These are phyloP conservation scores for Solanum bulbocastanum DNA, from an alignment of 257 asterid species.

Conservation along the genomic window DNA sequence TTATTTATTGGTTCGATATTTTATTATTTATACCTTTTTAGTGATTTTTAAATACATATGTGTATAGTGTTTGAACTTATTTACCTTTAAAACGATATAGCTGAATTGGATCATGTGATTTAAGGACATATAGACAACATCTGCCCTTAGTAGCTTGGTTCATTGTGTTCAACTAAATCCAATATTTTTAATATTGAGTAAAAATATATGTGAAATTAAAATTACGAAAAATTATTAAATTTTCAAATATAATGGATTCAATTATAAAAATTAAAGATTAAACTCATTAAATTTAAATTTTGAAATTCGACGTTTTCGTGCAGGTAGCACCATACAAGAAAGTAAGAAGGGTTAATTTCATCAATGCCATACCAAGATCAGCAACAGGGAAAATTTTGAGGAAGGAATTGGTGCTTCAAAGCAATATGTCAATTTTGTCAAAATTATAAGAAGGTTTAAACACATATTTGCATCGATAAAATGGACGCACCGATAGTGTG, in stretches of 20 bases:
- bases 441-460: constrained; percentile 18
- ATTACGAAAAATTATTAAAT: not conserved
- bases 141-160: not conserved
- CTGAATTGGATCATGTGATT: not conserved
- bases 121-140: not conserved
- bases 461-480: not conserved
- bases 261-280: not conserved
- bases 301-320: not conserved
- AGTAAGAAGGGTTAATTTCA: constrained; percentile 50
- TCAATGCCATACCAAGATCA: constrained; percentile 54
- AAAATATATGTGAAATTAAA: not conserved
- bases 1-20: not conserved
- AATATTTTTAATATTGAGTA: too few relatives aligned
- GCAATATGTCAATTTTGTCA: constrained; percentile 24
- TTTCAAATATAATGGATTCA: not conserved
- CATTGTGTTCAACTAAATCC: not conserved
- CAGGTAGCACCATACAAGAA: constrained; percentile 61
- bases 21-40: not conserved
- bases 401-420: constrained; percentile 37
- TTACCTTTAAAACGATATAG: too few relatives aligned
- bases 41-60: not conserved
- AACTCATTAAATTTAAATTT: not conserved
- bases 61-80: too few relatives aligned
- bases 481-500: not conserved
- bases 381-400: constrained; percentile 78